phyloP scores from a whole-genome alignment of 495 filamentous ascomycete genomes.

The Aspergillus panamensis region DNA sequence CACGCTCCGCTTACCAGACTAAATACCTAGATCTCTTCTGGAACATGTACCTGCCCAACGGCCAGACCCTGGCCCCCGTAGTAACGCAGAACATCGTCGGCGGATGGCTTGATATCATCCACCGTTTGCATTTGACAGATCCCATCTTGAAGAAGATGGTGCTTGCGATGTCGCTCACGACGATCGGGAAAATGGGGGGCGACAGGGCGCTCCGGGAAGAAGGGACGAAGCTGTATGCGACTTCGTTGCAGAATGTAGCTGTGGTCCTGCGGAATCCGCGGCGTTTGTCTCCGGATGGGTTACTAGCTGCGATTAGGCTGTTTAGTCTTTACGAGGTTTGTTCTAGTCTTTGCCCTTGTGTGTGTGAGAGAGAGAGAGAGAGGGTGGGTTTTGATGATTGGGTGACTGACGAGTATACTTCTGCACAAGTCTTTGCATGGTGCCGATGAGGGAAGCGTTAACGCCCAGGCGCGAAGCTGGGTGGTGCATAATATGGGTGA shows the following conservation, averaged over 20 bases:
- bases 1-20: slow-evolving; percentile 10
- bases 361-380: too few relatives aligned
- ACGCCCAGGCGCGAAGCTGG: slow-evolving; percentile 4
- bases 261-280: slow-evolving; percentile 1
- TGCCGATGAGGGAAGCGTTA: not conserved
- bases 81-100: not conserved
- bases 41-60: slow-evolving; percentile 11
- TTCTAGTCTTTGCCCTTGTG: too few relatives aligned
- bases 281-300: not conserved
- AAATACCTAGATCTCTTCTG: slow-evolving; percentile 12
- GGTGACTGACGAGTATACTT: not conserved
- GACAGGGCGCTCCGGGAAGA: slow-evolving; percentile 2
- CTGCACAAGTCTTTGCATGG: slow-evolving; percentile 4
- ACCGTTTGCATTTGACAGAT: not conserved
- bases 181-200: slow-evolving; percentile 1
- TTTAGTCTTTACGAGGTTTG: slow-evolving; percentile 11
- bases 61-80: not conserved
- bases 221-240: slow-evolving; percentile 5
- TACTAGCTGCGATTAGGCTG: slow-evolving; percentile 5
- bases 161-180: slow-evolving; percentile 3
- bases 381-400: not conserved
- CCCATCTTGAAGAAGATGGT: not conserved
- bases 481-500: slow-evolving; percentile 10
- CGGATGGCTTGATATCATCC: slow-evolving; percentile 9
- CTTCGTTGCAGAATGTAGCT: slow-evolving; percentile 5